Conservation (phyloP, 805 yeast genomes). For the Candida silvicultrix region DNA sequence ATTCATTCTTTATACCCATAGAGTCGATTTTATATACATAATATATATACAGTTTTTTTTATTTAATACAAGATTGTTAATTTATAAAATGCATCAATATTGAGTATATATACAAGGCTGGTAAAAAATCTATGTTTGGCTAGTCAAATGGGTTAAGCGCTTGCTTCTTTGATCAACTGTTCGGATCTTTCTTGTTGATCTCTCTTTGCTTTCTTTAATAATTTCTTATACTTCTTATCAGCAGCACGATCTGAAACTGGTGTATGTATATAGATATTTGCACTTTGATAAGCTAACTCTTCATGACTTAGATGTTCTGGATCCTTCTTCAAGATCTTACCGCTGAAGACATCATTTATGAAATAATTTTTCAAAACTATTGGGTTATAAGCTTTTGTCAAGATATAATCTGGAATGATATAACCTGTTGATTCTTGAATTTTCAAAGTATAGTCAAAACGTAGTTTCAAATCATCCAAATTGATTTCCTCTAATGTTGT, state of each 20-base stretch:
- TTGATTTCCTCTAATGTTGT: conserved; percentile 9
- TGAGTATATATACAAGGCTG: background rate
- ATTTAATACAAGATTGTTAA: too few species aligned
- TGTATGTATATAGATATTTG: conserved; percentile 17
- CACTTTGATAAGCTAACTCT: conserved; percentile 13
- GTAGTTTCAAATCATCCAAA: conserved; percentile 23
- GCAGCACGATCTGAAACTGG: conserved; percentile 18
- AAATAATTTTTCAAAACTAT: conserved; percentile 22
- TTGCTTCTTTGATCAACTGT: conserved; percentile 10
- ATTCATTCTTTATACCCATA: background rate
- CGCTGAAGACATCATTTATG: conserved; percentile 22
- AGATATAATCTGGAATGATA: conserved; percentile 29
- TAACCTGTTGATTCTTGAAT: conserved; percentile 32
- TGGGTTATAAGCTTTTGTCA: conserved; percentile 27
- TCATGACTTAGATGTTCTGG: conserved; percentile 11
- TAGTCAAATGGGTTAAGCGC: background rate
- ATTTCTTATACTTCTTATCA: conserved; percentile 16
- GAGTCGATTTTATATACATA: too few species aligned
- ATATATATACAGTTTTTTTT: too few species aligned
- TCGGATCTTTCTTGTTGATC: conserved; percentile 18
- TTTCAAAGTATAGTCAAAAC: conserved; percentile 28
- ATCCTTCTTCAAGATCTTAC: conserved; percentile 16
- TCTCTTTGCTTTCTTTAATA: conserved; percentile 18
- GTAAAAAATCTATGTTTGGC: too few species aligned
- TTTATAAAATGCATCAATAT: background rate